phyloP scores from a whole-genome alignment of 2,329 filamentous ascomycete species.

The Fusarium phyllophilum region DNA sequence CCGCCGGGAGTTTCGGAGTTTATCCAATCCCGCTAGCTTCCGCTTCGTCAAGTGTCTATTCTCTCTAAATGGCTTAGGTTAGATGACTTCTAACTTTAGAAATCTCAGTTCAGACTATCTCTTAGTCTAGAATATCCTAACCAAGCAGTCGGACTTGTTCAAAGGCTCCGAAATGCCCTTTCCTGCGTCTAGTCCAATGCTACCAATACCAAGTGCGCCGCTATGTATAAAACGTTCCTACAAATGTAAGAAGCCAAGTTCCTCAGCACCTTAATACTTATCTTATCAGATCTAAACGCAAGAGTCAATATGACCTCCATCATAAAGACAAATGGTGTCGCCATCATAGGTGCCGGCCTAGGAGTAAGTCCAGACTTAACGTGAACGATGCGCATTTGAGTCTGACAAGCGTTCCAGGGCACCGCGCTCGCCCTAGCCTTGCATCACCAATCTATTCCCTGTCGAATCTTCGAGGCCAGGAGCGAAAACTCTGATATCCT shows the following conservation, averaged over 20 bases:
- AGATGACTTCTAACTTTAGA: neutral
- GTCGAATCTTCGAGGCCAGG: neutral
- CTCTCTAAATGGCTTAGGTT: accelerated
- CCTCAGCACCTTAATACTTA: accelerated
- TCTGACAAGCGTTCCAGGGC: neutral
- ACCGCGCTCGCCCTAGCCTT: neutral
- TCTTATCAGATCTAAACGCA: accelerated
- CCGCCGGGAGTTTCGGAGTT: accelerated
- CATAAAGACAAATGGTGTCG: neutral
- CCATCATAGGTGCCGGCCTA: neutral
- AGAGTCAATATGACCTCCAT: accelerated
- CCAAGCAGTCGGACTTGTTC: neutral
- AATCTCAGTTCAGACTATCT: neutral
- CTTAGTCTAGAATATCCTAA: accelerated
- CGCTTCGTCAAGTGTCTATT: neutral
- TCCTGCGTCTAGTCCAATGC: accelerated
- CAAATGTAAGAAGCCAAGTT: accelerated
- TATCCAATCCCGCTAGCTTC: neutral
- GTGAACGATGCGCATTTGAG: accelerated
- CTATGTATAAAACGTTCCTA: too few relatives aligned
- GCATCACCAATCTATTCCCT: neutral
- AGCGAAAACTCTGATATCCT: accelerated
- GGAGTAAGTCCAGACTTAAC: accelerated
- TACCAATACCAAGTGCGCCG: too few relatives aligned
- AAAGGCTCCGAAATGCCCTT: neutral